Conservation (phyloP, 331 rosid species). For the Pyrus hybrid region DNA sequence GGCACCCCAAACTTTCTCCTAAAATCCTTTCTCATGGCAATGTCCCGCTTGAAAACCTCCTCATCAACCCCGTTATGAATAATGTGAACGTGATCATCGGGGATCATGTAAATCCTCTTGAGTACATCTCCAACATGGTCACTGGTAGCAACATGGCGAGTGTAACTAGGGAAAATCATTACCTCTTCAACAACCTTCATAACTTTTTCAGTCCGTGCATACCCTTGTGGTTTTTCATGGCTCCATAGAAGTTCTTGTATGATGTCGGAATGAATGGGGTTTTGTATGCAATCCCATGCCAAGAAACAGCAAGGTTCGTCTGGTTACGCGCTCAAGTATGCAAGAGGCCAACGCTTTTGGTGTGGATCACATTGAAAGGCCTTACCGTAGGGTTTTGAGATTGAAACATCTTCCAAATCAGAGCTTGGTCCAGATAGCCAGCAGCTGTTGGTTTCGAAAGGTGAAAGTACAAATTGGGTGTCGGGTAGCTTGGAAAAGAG, state of each 20-base stretch:
- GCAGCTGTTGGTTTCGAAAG: constrained; percentile 52
- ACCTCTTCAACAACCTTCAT: constrained; percentile 55
- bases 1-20: constrained; percentile 33
- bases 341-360: constrained; percentile 54
- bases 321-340: constrained; percentile 32
- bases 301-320: constrained; percentile 40
- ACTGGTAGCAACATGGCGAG: constrained; percentile 64
- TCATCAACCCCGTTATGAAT: constrained; percentile 61
- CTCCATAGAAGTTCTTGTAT: constrained; percentile 58
- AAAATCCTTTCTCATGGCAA: constrained; percentile 28
- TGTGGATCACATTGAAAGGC: constrained; percentile 52
- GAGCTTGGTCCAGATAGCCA: constrained; percentile 53
- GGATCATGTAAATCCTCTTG: constrained; percentile 57
- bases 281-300: constrained; percentile 73
- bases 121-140: constrained; percentile 62
- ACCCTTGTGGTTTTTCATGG: constrained; percentile 35
- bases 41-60: constrained; percentile 41
- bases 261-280: constrained; percentile 67
- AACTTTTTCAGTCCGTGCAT: constrained; percentile 31
- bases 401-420: constrained; percentile 51
- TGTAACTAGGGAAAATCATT: constrained; percentile 44
- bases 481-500: constrained; percentile 17
- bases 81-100: constrained; percentile 47
- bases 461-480: constrained; percentile 35
- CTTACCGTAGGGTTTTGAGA: constrained; percentile 35